Evolutionary conservation across 805 yeast species (phyloP).

Genomic region (Hyphopichia homilentoma): DNA sequence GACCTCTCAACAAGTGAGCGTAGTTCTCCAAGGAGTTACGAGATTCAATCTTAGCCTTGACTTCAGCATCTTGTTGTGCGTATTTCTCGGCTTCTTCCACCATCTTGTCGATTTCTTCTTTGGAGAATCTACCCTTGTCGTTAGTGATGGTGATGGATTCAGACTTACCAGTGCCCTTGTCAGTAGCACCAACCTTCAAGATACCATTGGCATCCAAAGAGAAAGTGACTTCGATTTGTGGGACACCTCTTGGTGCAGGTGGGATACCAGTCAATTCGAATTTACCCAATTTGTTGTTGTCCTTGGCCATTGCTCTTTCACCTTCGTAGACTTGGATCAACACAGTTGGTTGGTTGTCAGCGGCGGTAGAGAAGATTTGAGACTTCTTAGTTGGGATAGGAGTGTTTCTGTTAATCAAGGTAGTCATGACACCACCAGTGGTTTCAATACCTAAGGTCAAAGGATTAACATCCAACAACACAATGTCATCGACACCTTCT

Average conservation of each 20-base stretch:
- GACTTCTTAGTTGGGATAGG: conserved; percentile 99
- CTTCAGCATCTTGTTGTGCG: conserved; percentile 44
- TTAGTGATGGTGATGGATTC: conserved; percentile 98
- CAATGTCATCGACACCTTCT: conserved; percentile 94
- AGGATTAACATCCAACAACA: conserved; percentile 96
- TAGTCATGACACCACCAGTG: conserved; percentile 99
- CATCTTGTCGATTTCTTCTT: conserved; percentile 97
- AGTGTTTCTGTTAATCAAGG: conserved; percentile 98
- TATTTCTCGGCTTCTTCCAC: conserved; percentile 96
- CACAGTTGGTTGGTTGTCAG: conserved; percentile 97
- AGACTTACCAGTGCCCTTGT: conserved; percentile 97
- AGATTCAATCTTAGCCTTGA: conserved; percentile 40
- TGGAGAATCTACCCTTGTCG: conserved; percentile 97
- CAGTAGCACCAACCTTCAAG: conserved; percentile 97
- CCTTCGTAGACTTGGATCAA: conserved; percentile 99
- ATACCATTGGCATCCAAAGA: conserved; percentile 99
- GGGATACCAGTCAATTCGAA: conserved; percentile 98
- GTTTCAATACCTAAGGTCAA: conserved; percentile 99
- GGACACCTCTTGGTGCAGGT: conserved; percentile 98
- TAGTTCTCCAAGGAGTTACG: conserved; percentile 44
- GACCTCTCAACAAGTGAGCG: conserved; percentile 46
- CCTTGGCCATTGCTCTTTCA: conserved; percentile 98
- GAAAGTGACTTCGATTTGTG: conserved; percentile 98
- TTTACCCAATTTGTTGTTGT: conserved; percentile 97
- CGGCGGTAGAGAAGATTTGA: conserved; percentile 98